Percentiles rank a stretch among this genome's conserved stretches.
Conservation (phyloP, 805 yeast species). For the Kuraishia ogatae region DNA sequence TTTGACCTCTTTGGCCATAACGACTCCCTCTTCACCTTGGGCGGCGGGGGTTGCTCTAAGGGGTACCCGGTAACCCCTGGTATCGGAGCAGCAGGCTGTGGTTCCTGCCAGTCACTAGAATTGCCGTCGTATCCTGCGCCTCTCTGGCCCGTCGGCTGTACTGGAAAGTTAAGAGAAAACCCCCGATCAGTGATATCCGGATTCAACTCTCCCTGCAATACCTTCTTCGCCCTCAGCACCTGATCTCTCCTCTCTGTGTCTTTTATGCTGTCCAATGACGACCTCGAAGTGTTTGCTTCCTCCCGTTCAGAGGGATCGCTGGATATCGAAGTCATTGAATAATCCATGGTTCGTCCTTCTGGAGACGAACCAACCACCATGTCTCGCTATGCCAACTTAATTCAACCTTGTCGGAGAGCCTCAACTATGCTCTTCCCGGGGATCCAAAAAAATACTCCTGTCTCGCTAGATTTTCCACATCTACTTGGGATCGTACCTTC, state of each 20-base stretch:
- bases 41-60: constrained; percentile 58
- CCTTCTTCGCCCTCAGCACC: background rate
- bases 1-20: constrained; percentile 36
- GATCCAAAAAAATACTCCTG: background rate
- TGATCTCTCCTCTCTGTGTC: background rate
- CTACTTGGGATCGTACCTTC: no score
- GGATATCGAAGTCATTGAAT: background rate
- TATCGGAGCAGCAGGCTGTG: constrained; percentile 41
- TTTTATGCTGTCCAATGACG: background rate
- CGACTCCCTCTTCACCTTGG: constrained; percentile 46
- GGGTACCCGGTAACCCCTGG: constrained; percentile 69
- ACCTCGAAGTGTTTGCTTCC: background rate
- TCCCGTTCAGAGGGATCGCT: background rate
- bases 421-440: background rate
- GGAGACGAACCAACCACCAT: background rate
- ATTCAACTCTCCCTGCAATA: background rate
- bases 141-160: background rate
- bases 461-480: background rate
- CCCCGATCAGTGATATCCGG: background rate
- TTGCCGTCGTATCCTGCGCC: background rate
- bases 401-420: background rate
- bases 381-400: background rate
- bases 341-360: background rate
- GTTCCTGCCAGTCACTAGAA: constrained; percentile 38
- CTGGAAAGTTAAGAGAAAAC: background rate